Evolutionary conservation across 2,329 filamentous ascomycete species (phyloP).

Genomic region (Cucurbitaria berberidis): DNA sequence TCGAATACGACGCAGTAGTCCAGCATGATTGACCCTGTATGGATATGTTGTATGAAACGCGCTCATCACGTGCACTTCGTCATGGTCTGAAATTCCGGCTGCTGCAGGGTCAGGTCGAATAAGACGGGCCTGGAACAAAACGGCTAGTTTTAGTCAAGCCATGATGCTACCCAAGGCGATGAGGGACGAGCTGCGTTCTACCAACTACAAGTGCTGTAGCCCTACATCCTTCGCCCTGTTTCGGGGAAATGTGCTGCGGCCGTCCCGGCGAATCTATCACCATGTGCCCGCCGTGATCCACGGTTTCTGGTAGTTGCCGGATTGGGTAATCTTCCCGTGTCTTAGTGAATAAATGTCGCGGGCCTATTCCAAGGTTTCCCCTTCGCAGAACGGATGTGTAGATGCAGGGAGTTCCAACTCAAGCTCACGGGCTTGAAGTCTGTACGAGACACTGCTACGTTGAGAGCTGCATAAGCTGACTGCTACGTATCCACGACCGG

Average conservation of each 20-base stretch:
- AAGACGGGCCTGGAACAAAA: not conserved
- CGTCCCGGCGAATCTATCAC: slow-evolving; percentile 11
- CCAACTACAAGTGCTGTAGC: not conserved
- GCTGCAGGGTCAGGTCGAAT: not conserved
- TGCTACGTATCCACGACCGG: not conserved
- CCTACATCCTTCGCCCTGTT: not conserved
- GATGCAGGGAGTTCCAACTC: not conserved
- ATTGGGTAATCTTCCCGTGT: slow-evolving; percentile 2
- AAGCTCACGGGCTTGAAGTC: not conserved
- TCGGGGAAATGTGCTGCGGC: not conserved
- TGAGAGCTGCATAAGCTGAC: not conserved
- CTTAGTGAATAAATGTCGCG: too few species aligned
- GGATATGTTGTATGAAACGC: not conserved
- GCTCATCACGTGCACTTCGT: not conserved
- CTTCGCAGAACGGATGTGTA: not conserved
- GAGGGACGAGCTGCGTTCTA: not conserved
- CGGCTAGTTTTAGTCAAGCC: not conserved
- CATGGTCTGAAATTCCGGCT: not conserved
- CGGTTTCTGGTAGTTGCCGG: slow-evolving; percentile 7
- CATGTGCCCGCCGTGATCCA: slow-evolving; percentile 18
- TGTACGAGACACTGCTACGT: not conserved
- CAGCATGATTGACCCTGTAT: not conserved
- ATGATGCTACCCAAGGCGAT: not conserved
- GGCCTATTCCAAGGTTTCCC: not conserved
- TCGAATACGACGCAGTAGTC: not conserved